Evolutionary conservation across 495 filamentous ascomycete genomes (phyloP), one percentile per base, ranked within the genome.

Genomic region (Penicillium arizonense): DNA sequence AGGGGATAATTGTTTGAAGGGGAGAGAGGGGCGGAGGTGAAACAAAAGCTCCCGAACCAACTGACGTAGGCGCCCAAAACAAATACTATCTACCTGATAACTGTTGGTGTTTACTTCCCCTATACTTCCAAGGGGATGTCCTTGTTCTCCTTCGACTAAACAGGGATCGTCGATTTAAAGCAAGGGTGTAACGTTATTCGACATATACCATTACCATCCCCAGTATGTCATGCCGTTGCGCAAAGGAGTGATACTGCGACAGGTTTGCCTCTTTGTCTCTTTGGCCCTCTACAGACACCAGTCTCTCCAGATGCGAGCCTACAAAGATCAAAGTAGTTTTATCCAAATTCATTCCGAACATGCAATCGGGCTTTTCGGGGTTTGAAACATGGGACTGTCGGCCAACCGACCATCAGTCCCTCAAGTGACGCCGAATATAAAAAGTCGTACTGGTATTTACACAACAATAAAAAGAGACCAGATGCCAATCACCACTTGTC

Each of bases 361-460:
- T 50, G 48, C 38, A 40, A 50, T 43, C 48, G 39, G 48, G 38
- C 16, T 35, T 43, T 50, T 50, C 48, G 38, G 47, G 46, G 28
- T 41, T 43, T 50, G 39, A 23, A 42, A 35, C 28, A 51, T 24
- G 20, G 38, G 30, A 53, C 42, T 47, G 56, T 50, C 8, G 45
- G 48, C 47, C 30, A 35, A 69, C 62, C 57, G 53, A 61, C 53
- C 44, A 65, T 49, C 48, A 62, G 57, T 63, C 53, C 56, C 47
- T 64, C 59, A 55, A 64, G 60, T 57, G 65, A 67, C 63, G 70
- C 65, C 65, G 53, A 65, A 60, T 33, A 64, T 53, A 65, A 51
- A 57, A 69, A 67, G 64, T 68, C 65, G 58, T 65, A 66, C 63
- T 71, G 68, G 61, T 70, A 75, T 72, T 71, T 77, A 75, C 74